These are phyloP conservation scores for Eleusine indica DNA, from an alignment of 176 grass and related monocot species.

Conservation along the genomic window DNA sequence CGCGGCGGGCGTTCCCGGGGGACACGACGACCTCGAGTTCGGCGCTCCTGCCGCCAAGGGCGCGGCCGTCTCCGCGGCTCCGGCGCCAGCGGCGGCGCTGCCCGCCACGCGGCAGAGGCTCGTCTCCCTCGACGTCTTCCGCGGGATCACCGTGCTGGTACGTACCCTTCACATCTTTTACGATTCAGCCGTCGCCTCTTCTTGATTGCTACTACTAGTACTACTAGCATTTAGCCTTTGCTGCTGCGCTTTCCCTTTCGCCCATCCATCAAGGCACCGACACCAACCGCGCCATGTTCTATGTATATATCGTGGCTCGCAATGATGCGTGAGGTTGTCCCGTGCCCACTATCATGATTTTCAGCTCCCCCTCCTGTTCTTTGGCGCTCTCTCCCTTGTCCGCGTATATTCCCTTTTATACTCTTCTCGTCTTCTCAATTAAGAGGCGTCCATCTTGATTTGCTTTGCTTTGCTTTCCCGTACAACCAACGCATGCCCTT, in stretches of 20 bases:
- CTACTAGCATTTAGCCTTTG: neutral
- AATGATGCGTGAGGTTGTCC: neutral
- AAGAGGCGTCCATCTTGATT: neutral
- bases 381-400: slow-evolving; percentile 7
- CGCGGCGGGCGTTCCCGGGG: neutral
- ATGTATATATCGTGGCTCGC: neutral
- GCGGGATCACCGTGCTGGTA: slow-evolving; percentile 88
- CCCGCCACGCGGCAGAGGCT: slow-evolving; percentile 49
- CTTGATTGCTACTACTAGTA: neutral
- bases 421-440: neutral
- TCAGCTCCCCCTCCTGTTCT: neutral
- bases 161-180: neutral
- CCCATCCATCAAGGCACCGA: neutral
- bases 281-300: neutral
- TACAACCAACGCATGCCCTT: neutral
- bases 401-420: neutral
- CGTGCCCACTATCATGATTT: slow-evolving; percentile 8
- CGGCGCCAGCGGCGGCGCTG: neutral
- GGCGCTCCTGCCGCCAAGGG: neutral
- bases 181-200: neutral
- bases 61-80: neutral
- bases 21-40: slow-evolving; percentile 39
- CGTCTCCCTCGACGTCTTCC: slow-evolving; percentile 90
- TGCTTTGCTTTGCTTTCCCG: slow-evolving; percentile 6
- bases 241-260: slow-evolving; percentile 31